Conservation (phyloP, 2,329 filamentous ascomycete species). For the Claviceps pazoutovae region DNA sequence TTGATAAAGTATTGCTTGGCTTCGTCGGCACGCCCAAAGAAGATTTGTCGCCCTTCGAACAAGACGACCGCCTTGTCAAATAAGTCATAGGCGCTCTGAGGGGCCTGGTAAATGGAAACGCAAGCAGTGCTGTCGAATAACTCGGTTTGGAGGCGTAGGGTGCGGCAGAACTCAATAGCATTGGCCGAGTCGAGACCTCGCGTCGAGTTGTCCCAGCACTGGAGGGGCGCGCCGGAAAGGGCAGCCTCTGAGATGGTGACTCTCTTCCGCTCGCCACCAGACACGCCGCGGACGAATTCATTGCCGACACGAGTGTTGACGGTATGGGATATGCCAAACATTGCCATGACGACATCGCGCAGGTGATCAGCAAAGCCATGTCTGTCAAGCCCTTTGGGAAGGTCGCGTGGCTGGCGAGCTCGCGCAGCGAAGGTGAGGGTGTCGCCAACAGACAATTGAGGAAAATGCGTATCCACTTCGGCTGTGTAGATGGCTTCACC, state of each 20-base stretch:
- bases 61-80: conserved; percentile 47
- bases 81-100: conserved; percentile 48
- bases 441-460: conserved; percentile 62
- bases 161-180: conserved; percentile 62
- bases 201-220: conserved; percentile 60
- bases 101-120: conserved; percentile 63
- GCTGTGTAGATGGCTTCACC: conserved; percentile 81
- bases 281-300: conserved; percentile 61
- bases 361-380: conserved; percentile 38
- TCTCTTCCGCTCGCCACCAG: conserved; percentile 58
- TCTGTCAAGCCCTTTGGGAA: conserved; percentile 43
- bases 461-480: conserved; percentile 73
- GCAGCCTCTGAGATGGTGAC: conserved; percentile 49
- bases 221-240: conserved; percentile 44
- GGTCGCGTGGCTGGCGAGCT: conserved; percentile 48
- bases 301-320: conserved; percentile 61
- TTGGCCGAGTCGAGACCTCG: conserved; percentile 63
- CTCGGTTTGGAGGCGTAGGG: conserved; percentile 52
- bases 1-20: conserved; percentile 53
- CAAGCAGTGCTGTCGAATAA: conserved; percentile 50
- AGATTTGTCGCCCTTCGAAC: conserved; percentile 49
- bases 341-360: conserved; percentile 60
- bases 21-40: conserved; percentile 44
- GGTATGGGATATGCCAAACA: conserved; percentile 62
- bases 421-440: conserved; percentile 66